phyloP scores from a whole-genome alignment of 2,329 filamentous ascomycete species.

The Didymella exigua region DNA sequence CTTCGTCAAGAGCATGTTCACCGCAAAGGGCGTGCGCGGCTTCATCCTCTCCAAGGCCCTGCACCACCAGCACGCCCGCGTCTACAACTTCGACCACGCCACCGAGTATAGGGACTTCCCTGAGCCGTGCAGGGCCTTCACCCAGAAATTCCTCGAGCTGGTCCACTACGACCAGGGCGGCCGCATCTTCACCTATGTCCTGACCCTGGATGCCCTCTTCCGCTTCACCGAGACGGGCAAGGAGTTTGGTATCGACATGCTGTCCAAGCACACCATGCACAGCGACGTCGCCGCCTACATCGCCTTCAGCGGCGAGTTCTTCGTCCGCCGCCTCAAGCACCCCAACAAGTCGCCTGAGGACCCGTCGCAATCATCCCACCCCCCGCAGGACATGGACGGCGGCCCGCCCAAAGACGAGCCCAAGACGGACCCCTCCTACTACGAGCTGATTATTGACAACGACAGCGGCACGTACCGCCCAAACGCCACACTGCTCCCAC shows the following conservation, averaged over 20 bases:
- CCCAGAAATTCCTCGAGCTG: slow-evolving; percentile 82
- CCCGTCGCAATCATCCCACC: slow-evolving; percentile 55
- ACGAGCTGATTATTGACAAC: slow-evolving; percentile 93
- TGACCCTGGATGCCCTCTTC: slow-evolving; percentile 84
- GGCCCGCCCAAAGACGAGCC: slow-evolving; percentile 49
- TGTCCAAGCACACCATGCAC: slow-evolving; percentile 97
- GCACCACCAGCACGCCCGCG: slow-evolving; percentile 84
- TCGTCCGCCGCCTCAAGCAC: slow-evolving; percentile 73
- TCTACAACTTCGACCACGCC: slow-evolving; percentile 84
- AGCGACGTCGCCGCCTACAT: slow-evolving; percentile 90
- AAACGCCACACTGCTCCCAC: slow-evolving; percentile 74
- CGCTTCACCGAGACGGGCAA: slow-evolving; percentile 95
- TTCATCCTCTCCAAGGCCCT: slow-evolving; percentile 81
- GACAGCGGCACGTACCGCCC: slow-evolving; percentile 93
- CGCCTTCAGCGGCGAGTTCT: slow-evolving; percentile 91
- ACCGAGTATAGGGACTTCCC: slow-evolving; percentile 75
- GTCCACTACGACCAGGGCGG: slow-evolving; percentile 85
- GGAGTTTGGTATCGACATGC: slow-evolving; percentile 89
- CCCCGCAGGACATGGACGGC: slow-evolving; percentile 57
- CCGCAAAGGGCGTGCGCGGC: slow-evolving; percentile 75
- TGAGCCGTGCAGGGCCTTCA: slow-evolving; percentile 70
- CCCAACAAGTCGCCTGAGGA: slow-evolving; percentile 47
- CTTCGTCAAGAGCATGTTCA: slow-evolving; percentile 89
- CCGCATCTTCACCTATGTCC: slow-evolving; percentile 87
- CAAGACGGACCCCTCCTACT: slow-evolving; percentile 63